Conservation (phyloP, 495 filamentous ascomycete genomes). For the Hypoxylon lienhwacheense region DNA sequence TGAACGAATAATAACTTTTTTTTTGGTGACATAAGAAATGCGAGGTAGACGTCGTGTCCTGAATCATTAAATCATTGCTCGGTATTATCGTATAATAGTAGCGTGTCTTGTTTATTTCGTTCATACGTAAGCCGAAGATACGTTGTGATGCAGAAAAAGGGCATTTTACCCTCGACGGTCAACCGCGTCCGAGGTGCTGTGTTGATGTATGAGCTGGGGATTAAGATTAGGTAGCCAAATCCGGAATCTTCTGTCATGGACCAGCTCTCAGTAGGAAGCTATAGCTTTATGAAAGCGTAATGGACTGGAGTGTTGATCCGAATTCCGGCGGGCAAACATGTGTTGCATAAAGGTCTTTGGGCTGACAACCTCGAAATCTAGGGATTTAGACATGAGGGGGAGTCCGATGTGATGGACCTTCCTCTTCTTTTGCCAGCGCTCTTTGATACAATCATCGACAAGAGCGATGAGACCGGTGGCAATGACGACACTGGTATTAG, state of each 20-base stretch:
- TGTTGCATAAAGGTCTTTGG: conserved; percentile 77
- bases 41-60: conserved; percentile 21
- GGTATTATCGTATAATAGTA: conserved; percentile 7
- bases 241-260: conserved; percentile 28
- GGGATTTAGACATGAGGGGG: conserved; percentile 59
- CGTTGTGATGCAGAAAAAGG: conserved; percentile 3
- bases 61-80: conserved; percentile 30
- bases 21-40: conserved; percentile 26
- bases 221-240: too few species aligned
- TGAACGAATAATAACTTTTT: conserved; percentile 33
- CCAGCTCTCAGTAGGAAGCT: conserved; percentile 41
- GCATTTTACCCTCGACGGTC: conserved; percentile 3
- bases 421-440: conserved; percentile 71
- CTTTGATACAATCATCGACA: conserved; percentile 88
- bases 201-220: too few species aligned
- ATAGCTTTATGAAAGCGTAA: conserved; percentile 45
- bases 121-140: conserved; percentile 13
- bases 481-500: conserved; percentile 73
- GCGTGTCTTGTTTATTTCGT: conserved; percentile 14
- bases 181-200: conserved; percentile 17
- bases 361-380: conserved; percentile 67
- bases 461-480: conserved; percentile 87
- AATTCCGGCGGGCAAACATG: conserved; percentile 67
- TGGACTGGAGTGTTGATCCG: conserved; percentile 47
- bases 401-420: conserved; percentile 61